Conservation (phyloP, 2,329 filamentous ascomycete genomes). For the Emydomyces testavorans region DNA sequence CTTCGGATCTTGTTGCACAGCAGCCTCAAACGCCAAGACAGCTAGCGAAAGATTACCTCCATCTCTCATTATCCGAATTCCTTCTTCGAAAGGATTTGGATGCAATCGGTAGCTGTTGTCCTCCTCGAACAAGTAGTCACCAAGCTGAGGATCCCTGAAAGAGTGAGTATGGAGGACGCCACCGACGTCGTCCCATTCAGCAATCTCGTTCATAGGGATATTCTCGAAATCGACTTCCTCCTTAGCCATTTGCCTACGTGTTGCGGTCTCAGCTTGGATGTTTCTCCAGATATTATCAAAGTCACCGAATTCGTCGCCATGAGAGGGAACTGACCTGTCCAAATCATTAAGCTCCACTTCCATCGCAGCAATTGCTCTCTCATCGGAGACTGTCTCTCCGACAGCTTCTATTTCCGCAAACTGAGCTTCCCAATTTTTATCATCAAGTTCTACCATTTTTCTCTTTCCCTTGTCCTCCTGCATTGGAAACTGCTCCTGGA, state of each 20-base stretch:
- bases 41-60: constrained; percentile 90
- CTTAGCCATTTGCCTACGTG: constrained; percentile 48
- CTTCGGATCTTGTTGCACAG: constrained; percentile 74
- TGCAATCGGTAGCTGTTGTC: constrained; percentile 80
- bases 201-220: constrained; percentile 56
- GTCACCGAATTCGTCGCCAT: constrained; percentile 58
- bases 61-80: constrained; percentile 81
- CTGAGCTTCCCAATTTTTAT: constrained; percentile 90
- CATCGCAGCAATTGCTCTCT: constrained; percentile 59
- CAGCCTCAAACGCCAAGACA: constrained; percentile 88
- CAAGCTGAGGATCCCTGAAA: constrained; percentile 64
- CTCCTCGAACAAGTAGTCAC: constrained; percentile 88
- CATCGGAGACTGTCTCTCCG: constrained; percentile 44
- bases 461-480: constrained; percentile 71
- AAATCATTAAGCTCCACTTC: constrained; percentile 80
- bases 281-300: constrained; percentile 65
- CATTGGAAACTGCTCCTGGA: constrained; percentile 36
- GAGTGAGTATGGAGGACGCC: constrained; percentile 52
- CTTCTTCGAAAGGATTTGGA: constrained; percentile 80
- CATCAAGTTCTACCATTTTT: constrained; percentile 77
- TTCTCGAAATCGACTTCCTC: constrained; percentile 47
- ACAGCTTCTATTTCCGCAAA: constrained; percentile 71
- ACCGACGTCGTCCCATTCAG: constrained; percentile 71
- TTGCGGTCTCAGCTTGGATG: constrained; percentile 36
- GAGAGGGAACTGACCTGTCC: constrained; percentile 63